Conservation (phyloP, 2,329 filamentous ascomycete species). For the Chaetomiaceae sp. region DNA sequence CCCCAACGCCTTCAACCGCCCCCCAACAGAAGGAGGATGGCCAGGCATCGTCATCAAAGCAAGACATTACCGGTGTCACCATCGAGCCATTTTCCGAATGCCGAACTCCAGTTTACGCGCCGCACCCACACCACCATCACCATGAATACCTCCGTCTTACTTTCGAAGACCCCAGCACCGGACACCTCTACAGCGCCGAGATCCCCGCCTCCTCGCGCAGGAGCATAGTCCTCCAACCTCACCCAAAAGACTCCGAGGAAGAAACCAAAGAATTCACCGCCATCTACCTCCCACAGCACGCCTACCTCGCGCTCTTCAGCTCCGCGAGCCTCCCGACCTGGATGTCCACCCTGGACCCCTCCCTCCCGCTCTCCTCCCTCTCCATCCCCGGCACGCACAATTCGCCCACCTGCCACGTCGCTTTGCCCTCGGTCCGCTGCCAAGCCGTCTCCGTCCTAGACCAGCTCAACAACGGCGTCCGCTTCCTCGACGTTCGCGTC, state of each 20-base stretch:
- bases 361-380: constrained; percentile 70
- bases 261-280: constrained; percentile 58
- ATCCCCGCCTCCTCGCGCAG: constrained; percentile 58
- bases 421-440: constrained; percentile 88
- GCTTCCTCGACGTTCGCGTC: constrained; percentile 90
- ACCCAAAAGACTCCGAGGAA: constrained; percentile 21
- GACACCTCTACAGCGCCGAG: constrained; percentile 67
- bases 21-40: constrained; percentile 22
- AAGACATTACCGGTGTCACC: constrained; percentile 55
- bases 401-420: constrained; percentile 76
- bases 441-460: constrained; percentile 73
- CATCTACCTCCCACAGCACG: constrained; percentile 56
- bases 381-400: constrained; percentile 97
- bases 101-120: constrained; percentile 57
- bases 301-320: constrained; percentile 62
- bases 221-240: constrained; percentile 53
- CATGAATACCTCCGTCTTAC: constrained; percentile 70
- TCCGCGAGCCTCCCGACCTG: constrained; percentile 66
- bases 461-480: constrained; percentile 84
- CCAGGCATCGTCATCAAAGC: constrained; percentile 32
- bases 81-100: constrained; percentile 65
- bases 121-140: constrained; percentile 45
- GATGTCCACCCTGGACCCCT: constrained; percentile 74
- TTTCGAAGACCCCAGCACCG: constrained; percentile 53
- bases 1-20: constrained; percentile 33